Base-by-base conservation (phyloP, 2,329 filamentous ascomycete genomes). In the Apiospora koreana region DNA sequence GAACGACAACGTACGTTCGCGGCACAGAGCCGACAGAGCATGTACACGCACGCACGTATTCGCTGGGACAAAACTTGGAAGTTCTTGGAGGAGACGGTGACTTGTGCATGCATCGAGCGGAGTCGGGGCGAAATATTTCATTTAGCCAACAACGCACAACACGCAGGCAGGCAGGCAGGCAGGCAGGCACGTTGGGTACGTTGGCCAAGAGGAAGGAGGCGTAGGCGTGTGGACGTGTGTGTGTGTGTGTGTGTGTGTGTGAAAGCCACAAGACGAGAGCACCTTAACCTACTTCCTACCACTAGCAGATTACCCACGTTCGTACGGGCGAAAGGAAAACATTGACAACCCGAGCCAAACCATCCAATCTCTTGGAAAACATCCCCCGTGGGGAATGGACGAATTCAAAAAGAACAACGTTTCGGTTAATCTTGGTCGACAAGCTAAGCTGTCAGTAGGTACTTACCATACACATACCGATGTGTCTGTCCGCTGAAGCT, bases 191-290 rank as follows among this genome's bases (percentile, higher is more conserved):
- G n/a, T n/a, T n/a, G n/a, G n/a, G n/a, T n/a, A n/a, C n/a, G n/a
- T 3, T 21, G 35, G 50, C 50, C 50, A 35, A 62, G 50, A 18
- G 18, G 28, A 35, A 18, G 7, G 28, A 62, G 50, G 50, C 50
- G 50, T 62, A 62, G 50, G 50, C 50, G 50, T 62, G 50, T 62
- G 50, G 28, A 31, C 18, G n/a, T n/a, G n/a, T n/a, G n/a, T n/a
- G n/a, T n/a, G n/a, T n/a, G n/a, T n/a, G n/a, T n/a, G n/a, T n/a
- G n/a, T n/a, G n/a, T 28, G 10, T n/a, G 21, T 43, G 54, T 38
- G 21, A 31, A 38, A 62, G 54, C 54, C 54, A 62, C 28, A n/a
- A n/a, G n/a, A n/a, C n/a, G n/a, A n/a, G 54, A 38, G 54, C 54
- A 62, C 31, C 54, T 62, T 62, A 62, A 54, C 31, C 28, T 58